Conservation (phyloP, 1,284 basidiomycete species). For the Boletus semigastroideus region DNA sequence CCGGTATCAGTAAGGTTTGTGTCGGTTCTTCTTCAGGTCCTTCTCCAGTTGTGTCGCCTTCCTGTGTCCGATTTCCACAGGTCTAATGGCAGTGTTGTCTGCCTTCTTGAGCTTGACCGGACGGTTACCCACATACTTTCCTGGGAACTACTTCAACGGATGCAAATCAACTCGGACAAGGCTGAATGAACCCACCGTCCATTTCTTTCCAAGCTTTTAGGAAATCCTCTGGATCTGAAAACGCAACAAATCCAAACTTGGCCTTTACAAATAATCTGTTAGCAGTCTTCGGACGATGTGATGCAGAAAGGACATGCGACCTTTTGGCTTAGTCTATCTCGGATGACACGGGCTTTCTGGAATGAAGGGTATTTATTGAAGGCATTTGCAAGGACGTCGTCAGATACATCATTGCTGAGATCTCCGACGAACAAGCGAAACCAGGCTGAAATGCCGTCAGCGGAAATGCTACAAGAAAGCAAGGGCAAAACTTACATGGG, state of each 20-base stretch:
- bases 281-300: background rate
- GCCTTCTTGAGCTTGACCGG: slow-evolving; percentile 92
- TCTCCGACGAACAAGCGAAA: slow-evolving; percentile 98
- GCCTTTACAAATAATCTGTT: slow-evolving; percentile 53
- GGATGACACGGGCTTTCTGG: slow-evolving; percentile 91
- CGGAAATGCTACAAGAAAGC: background rate
- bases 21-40: slow-evolving; percentile 79
- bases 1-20: slow-evolving; percentile 62
- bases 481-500: slow-evolving; percentile 64
- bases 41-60: slow-evolving; percentile 82
- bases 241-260: slow-evolving; percentile 96
- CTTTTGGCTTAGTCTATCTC: slow-evolving; percentile 89
- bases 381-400: slow-evolving; percentile 88
- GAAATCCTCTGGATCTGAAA: slow-evolving; percentile 98
- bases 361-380: slow-evolving; percentile 94
- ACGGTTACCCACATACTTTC: slow-evolving; percentile 95
- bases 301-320: slow-evolving; percentile 37
- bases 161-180: slow-evolving; percentile 3
- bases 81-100: slow-evolving; percentile 76
- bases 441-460: slow-evolving; percentile 65
- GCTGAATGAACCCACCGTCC: slow-evolving; percentile 69
- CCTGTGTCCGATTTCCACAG: slow-evolving; percentile 90
- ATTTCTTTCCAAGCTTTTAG: slow-evolving; percentile 99
- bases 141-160: slow-evolving; percentile 40
- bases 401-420: slow-evolving; percentile 96